Evolutionary conservation across 495 filamentous ascomycete genomes (phyloP), one percentile per base, ranked within the genome.

Genomic region (Aspergillus sparsus): DNA sequence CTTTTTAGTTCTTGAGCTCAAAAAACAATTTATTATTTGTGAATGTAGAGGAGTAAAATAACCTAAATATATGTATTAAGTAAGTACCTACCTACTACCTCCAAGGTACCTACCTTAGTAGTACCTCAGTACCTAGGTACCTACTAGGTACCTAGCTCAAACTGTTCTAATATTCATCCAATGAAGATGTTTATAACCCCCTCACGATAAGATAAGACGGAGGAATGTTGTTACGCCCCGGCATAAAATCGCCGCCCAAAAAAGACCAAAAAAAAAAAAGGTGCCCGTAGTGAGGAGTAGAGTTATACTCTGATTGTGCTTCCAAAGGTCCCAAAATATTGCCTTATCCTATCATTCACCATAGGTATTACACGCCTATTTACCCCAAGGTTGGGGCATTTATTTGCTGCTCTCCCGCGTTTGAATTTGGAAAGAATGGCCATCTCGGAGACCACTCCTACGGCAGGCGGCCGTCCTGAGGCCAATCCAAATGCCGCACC

Each of bases 291-390:
- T 46, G 7, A 51, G 15, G 35, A 35, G 44, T 49, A 5, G 7
- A 16, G 21, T 27, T 27, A 27, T 27, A 27, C 31, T 18, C 15
- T 6, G 0, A 41, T 32, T 18, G 33, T 12, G 2, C 9, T 37
- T 11, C 2, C 34, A 27, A 37, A 7, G 15, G 0, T 15, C 39
- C 35, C n/a, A 34, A n/a, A 36, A 6, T 31, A 7, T n/a, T 16
- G 18, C 21, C 32, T 0, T 12, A 12, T 18, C 35, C 18, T 27
- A 5, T 60, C 15, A 6, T 57, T 55, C 68, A 78, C 61, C 51
- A 80, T 80, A 76, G 72, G 67, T 58, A 13, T 68, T 15, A 32
- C 58, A 31, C 74, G 62, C n/a, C 53, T 63, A 12, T 36, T 70
- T 27, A 49, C 62, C 68, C 74, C 74, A 42, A 59, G 37, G 21